Evolutionary conservation across 331 rosid species (phyloP).

Genomic region (Dryas integrifolia): DNA sequence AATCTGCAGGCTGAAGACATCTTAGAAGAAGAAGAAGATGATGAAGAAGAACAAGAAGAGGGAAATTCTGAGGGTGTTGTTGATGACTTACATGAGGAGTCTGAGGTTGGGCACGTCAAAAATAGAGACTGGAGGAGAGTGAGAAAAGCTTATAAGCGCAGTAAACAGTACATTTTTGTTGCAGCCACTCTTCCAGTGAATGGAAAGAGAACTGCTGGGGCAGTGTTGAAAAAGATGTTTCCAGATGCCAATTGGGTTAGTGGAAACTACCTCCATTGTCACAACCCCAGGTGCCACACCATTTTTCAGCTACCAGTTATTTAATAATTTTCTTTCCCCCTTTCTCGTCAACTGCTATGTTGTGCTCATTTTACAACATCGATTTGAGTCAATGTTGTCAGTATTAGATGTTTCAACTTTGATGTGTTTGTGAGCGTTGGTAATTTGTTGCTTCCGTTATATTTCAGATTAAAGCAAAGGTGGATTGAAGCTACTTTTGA

Average conservation of each 20-base stretch:
- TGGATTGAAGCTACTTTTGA: constrained; percentile 84
- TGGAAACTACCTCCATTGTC: constrained; percentile 90
- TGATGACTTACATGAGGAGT: constrained; percentile 26
- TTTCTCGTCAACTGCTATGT: constrained; percentile 16
- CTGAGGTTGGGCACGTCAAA: constrained; percentile 40
- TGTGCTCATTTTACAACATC: neutral
- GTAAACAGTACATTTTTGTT: constrained; percentile 89
- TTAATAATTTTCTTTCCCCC: neutral
- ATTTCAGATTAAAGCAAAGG: constrained; percentile 75
- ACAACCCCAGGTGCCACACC: constrained; percentile 77
- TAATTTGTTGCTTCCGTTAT: constrained; percentile 16
- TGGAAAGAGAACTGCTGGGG: constrained; percentile 96
- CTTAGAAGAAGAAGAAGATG: constrained; percentile 57
- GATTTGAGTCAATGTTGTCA: neutral
- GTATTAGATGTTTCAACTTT: neutral
- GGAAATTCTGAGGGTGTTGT: constrained; percentile 36
- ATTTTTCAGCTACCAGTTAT: constrained; percentile 12
- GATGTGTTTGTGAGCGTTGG: constrained; percentile 8
- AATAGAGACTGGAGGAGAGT: constrained; percentile 74
- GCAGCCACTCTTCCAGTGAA: constrained; percentile 98
- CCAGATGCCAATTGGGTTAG: constrained; percentile 83
- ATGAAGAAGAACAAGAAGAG: constrained; percentile 32
- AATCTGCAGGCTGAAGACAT: constrained; percentile 39
- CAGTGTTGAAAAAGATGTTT: constrained; percentile 71
- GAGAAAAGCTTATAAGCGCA: constrained; percentile 66